A percentile compares a stretch with the other conserved stretches of the same genome.
phyloP scores from a whole-genome alignment of 1,284 basidiomycete species.

The Amylostereum areolatum region DNA sequence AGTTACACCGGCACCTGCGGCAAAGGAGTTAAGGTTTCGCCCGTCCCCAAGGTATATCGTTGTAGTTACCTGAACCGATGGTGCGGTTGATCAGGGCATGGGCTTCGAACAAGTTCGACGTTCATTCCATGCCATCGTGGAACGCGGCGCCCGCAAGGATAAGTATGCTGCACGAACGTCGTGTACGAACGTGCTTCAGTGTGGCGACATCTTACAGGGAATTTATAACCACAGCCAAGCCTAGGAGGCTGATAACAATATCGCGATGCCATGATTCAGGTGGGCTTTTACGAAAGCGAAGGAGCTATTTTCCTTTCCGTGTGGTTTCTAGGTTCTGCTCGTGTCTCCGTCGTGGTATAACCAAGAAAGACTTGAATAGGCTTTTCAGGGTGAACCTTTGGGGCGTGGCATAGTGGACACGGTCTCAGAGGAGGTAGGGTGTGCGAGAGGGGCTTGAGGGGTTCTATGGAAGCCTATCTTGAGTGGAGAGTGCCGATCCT shows the following conservation, averaged over 20 bases:
- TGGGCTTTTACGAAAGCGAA: conserved; percentile 68
- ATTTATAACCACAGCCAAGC: conserved; percentile 84
- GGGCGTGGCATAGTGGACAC: not conserved
- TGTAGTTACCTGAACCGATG: conserved; percentile 59
- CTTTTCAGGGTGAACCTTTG: not conserved
- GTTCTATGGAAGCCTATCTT: conserved; percentile 44
- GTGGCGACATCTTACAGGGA: conserved; percentile 28
- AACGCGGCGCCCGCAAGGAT: conserved; percentile 71
- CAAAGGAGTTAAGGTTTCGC: not conserved
- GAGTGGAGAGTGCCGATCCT: conserved; percentile 71
- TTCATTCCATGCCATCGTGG: conserved; percentile 47
- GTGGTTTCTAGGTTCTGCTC: conserved; percentile 19
- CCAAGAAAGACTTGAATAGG: not conserved
- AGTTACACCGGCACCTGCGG: conserved; percentile 67
- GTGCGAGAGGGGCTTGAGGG: not conserved
- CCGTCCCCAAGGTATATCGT: too few species aligned
- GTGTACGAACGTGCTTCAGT: not conserved
- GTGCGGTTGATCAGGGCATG: conserved; percentile 62
- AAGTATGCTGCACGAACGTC: conserved; percentile 44
- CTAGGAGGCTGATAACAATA: conserved; percentile 56
- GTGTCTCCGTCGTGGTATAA: not conserved
- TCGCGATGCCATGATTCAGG: conserved; percentile 70
- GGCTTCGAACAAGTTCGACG: conserved; percentile 80
- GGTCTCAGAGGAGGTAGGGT: not conserved
- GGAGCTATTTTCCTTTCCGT: conserved; percentile 52